phyloP scores from a whole-genome alignment of 371 early-diverging fungal species.

The Mortierella sp. region DNA sequence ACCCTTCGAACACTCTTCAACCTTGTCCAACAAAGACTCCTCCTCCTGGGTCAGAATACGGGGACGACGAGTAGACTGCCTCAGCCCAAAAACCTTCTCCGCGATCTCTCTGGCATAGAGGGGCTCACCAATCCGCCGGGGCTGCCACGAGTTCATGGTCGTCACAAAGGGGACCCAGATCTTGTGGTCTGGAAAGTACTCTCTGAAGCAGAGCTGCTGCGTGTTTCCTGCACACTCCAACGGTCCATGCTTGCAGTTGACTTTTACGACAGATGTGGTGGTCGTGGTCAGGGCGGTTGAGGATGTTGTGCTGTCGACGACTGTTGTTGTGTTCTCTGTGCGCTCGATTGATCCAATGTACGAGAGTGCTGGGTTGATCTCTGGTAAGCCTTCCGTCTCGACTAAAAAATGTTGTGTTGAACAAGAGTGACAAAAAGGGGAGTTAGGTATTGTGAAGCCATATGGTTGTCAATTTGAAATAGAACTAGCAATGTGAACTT shows the following conservation, averaged over 20 bases:
- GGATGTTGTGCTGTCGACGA: not conserved
- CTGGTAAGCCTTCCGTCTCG: conserved; percentile 16
- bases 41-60: not conserved
- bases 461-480: not conserved
- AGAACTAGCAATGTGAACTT: conserved; percentile 22
- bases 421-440: not conserved
- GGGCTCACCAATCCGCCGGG: conserved; percentile 34
- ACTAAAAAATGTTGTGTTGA: conserved; percentile 13
- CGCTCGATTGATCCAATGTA: conserved; percentile 37
- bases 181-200: conserved; percentile 50
- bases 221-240: conserved; percentile 64
- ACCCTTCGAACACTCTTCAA: conserved; percentile 24
- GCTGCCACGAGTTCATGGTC: conserved; percentile 36
- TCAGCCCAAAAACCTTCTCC: conserved; percentile 4
- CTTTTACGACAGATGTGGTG: conserved; percentile 16
- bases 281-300: conserved; percentile 2
- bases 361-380: conserved; percentile 37
- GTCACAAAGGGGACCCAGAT: conserved; percentile 60
- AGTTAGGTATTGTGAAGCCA: not conserved
- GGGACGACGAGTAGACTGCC: not conserved
- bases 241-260: conserved; percentile 61
- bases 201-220: conserved; percentile 64
- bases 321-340: not conserved
- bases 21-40: conserved; percentile 3
- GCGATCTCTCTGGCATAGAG: conserved; percentile 40